phyloP scores from a whole-genome alignment of 2,329 filamentous ascomycete species.

The Apiospora saccharicola region DNA sequence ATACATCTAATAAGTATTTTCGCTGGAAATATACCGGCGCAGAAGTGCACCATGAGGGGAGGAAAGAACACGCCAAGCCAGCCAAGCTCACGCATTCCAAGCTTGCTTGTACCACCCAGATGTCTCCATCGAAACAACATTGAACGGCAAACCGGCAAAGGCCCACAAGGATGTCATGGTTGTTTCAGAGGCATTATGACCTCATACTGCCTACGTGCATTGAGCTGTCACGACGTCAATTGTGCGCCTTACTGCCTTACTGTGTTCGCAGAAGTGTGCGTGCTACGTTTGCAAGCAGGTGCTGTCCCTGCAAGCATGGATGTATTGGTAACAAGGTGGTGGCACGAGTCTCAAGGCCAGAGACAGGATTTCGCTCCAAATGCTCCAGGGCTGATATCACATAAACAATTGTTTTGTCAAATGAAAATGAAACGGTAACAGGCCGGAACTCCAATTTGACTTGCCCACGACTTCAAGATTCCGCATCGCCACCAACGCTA shows the following conservation, averaged over 20 bases:
- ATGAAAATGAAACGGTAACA: slow-evolving; percentile 4
- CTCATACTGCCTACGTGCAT: slow-evolving; percentile 11
- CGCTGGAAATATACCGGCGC: too few relatives aligned
- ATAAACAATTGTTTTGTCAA: not conserved
- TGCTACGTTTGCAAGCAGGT: not conserved
- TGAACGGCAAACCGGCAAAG: slow-evolving; percentile 22
- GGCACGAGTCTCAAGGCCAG: not conserved
- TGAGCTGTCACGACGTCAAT: slow-evolving; percentile 20
- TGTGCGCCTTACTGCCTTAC: not conserved
- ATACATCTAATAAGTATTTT: not conserved
- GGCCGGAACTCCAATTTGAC: not conserved
- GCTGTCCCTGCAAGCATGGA: not conserved
- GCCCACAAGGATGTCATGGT: slow-evolving; percentile 20
- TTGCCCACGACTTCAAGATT: not conserved
- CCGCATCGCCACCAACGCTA: not conserved
- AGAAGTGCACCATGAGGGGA: not conserved
- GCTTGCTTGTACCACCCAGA: not conserved
- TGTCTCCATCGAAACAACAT: slow-evolving; percentile 13
- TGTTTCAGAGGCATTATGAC: slow-evolving; percentile 23
- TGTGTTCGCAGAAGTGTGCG: too few relatives aligned
- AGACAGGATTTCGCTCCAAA: not conserved
- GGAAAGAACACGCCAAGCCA: not conserved
- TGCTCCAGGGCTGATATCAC: slow-evolving; percentile 12
- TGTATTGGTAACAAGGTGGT: not conserved
- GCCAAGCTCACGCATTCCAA: slow-evolving; percentile 2